These are phyloP conservation scores for Boletellus emodensis DNA, from an alignment of 768 basidiomycete species.

Conservation along the genomic window DNA sequence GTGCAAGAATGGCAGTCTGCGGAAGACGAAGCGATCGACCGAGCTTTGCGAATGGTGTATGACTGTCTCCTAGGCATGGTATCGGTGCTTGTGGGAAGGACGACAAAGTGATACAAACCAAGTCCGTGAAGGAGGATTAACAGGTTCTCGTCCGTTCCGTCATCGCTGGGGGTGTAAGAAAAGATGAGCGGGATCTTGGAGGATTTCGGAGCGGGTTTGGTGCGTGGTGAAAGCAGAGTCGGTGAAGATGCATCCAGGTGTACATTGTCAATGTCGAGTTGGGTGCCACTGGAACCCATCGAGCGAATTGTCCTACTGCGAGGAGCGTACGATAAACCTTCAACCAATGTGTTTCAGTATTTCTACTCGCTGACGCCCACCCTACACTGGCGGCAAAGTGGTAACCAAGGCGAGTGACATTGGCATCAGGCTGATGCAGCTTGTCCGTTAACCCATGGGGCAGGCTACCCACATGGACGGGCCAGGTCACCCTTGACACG, in stretches of 20 bases:
- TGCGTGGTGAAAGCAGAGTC: slow-evolving; percentile 22
- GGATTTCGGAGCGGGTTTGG: slow-evolving; percentile 48
- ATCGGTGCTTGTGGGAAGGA: neutral
- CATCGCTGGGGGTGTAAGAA: slow-evolving; percentile 67
- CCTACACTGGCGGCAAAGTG: too few species aligned
- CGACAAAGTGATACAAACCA: slow-evolving; percentile 42
- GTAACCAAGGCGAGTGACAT: too few species aligned
- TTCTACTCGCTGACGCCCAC: too few species aligned
- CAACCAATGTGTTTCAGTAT: too few species aligned
- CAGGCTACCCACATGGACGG: too few species aligned
- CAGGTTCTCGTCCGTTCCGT: slow-evolving; percentile 84
- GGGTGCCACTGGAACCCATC: too few species aligned
- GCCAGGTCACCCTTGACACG: too few species aligned
- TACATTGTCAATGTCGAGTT: slow-evolving; percentile 7
- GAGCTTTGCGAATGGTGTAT: slow-evolving; percentile 70
- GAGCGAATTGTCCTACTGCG: too few species aligned
- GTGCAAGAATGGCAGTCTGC: slow-evolving; percentile 79
- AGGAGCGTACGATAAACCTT: too few species aligned
- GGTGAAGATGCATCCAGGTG: slow-evolving; percentile 19
- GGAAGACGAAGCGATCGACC: slow-evolving; percentile 76
- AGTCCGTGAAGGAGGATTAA: slow-evolving; percentile 83
- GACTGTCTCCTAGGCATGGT: slow-evolving; percentile 65
- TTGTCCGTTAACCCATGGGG: too few species aligned
- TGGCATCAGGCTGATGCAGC: too few species aligned
- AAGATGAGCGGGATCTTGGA: slow-evolving; percentile 52